Evolutionary conservation across 2,329 filamentous ascomycete species (phyloP).

Genomic region (Calonectria fujianensis): DNA sequence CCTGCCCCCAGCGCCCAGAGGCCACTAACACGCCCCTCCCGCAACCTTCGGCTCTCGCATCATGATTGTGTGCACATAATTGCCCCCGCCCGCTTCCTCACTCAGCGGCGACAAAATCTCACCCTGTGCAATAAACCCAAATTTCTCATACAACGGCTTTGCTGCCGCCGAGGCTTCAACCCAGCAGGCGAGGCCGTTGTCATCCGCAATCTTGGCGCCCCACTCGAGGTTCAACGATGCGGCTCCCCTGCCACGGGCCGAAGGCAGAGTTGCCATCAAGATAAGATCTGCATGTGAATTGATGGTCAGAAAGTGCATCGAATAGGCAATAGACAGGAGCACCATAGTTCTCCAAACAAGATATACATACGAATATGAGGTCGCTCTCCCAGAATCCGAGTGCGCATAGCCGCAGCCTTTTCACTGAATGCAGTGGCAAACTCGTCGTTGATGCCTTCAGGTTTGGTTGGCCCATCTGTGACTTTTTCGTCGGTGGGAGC

Average conservation of each 20-base stretch:
- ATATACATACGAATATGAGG: conserved; percentile 23
- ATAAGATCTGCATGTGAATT: conserved; percentile 1
- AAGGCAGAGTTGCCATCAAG: conserved; percentile 7
- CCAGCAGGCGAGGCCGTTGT: conserved; percentile 13
- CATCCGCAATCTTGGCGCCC: conserved; percentile 22
- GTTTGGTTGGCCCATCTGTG: neutral
- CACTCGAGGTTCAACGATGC: conserved; percentile 26
- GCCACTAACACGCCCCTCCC: neutral
- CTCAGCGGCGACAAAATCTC: conserved; percentile 13
- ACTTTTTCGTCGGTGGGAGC: neutral
- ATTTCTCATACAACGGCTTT: conserved; percentile 24
- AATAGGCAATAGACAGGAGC: no score
- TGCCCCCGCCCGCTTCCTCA: neutral
- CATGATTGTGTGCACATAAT: conserved; percentile 22
- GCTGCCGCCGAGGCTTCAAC: conserved; percentile 7
- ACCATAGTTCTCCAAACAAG: neutral
- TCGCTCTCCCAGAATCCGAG: conserved; percentile 6
- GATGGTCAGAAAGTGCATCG: neutral
- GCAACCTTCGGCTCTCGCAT: conserved; percentile 6
- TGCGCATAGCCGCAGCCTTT: conserved; percentile 6
- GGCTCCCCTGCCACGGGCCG: conserved; percentile 1
- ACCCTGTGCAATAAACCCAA: conserved; percentile 10
- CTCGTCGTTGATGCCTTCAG: neutral
- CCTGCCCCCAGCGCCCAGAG: neutral
- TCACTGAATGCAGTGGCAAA: conserved; percentile 8